A percentile compares a stretch with the other conserved stretches of the same genome.
Evolutionary conservation across 1,139 yeast genomes (phyloP).

Genomic region (Meyerozyma elateridarum): DNA sequence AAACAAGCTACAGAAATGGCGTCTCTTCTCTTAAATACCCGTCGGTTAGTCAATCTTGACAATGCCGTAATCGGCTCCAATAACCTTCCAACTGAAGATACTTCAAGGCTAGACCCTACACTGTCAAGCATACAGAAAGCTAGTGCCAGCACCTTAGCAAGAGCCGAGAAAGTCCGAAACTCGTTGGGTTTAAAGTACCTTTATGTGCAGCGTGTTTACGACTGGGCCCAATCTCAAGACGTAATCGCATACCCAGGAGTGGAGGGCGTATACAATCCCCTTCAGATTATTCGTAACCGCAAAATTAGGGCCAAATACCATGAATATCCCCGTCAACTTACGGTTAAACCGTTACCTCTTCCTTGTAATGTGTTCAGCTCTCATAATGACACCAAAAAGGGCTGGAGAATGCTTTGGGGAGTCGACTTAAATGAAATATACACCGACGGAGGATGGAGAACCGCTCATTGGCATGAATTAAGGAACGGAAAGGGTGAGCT

Average conservation of each 20-base stretch:
- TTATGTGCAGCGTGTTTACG: conserved; percentile 37
- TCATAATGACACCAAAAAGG: conserved; percentile 25
- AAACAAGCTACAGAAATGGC: conserved; percentile 43
- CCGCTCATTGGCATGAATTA: conserved; percentile 60
- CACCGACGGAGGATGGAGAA: conserved; percentile 64
- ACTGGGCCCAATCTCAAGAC: conserved; percentile 13
- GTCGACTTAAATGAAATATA: conserved; percentile 60
- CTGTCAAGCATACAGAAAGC: too few relatives aligned
- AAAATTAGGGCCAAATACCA: conserved; percentile 43
- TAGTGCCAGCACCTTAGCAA: conserved; percentile 34
- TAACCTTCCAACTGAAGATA: conserved; percentile 11
- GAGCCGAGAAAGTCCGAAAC: conserved; percentile 52
- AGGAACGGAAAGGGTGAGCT: conserved; percentile 48
- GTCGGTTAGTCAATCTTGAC: conserved; percentile 37
- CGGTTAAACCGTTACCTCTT: conserved; percentile 36
- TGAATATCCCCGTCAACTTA: conserved; percentile 33
- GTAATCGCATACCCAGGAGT: conserved; percentile 36
- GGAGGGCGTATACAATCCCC: conserved; percentile 74
- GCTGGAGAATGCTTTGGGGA: conserved; percentile 55
- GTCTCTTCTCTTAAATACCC: conserved; percentile 37
- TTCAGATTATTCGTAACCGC: conserved; percentile 74
- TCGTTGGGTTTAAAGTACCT: conserved; percentile 50
- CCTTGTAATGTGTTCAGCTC: conserved; percentile 54
- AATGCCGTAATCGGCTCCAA: conserved; percentile 24
- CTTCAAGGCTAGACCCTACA: too few relatives aligned